A percentile compares a stretch with the other conserved stretches of the same genome.
Conservation (phyloP, 2,329 filamentous ascomycete genomes). For the Cytospora mali region DNA sequence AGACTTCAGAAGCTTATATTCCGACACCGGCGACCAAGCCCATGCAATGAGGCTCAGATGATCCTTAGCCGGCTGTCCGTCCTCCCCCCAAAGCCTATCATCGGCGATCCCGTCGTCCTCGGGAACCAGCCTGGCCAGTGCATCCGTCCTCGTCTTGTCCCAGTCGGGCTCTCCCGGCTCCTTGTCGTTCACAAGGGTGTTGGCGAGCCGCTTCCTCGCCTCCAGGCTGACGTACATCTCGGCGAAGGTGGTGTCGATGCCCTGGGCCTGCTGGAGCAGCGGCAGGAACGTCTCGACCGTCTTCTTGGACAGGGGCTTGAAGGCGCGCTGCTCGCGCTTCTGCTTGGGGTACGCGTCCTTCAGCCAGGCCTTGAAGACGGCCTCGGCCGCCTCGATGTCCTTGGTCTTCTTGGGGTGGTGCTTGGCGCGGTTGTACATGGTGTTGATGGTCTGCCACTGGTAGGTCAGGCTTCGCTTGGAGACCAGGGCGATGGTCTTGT, state of each 20-base stretch:
- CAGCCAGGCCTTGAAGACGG: constrained; percentile 24
- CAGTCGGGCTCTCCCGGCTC: constrained; percentile 24
- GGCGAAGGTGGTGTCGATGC: constrained; percentile 24
- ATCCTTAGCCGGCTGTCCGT: constrained; percentile 18
- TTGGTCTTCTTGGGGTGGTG: constrained; percentile 28
- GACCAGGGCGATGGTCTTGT: constrained; percentile 25
- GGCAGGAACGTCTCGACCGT: constrained; percentile 21
- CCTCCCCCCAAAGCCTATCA: constrained; percentile 21
- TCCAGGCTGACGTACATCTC: constrained; percentile 26
- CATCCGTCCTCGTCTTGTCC: constrained; percentile 24
- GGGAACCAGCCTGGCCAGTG: constrained; percentile 22
- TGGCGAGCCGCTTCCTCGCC: constrained; percentile 24
- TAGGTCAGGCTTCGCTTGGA: constrained; percentile 23
- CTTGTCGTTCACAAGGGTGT: constrained; percentile 24
- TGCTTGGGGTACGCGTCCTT: constrained; percentile 24
- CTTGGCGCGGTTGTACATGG: constrained; percentile 28
- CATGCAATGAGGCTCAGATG: constrained; percentile 26
- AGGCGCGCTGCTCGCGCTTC: constrained; percentile 23
- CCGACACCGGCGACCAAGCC: constrained; percentile 26
- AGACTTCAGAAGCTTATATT: constrained; percentile 27
- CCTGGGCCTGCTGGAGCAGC: constrained; percentile 15
- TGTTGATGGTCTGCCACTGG: constrained; percentile 28
- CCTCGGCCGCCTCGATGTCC: constrained; percentile 26
- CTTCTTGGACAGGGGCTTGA: constrained; percentile 27
- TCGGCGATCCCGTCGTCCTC: constrained; percentile 6